phyloP scores from a whole-genome alignment of 768 basidiomycete genomes.

The Mycena floridula region DNA sequence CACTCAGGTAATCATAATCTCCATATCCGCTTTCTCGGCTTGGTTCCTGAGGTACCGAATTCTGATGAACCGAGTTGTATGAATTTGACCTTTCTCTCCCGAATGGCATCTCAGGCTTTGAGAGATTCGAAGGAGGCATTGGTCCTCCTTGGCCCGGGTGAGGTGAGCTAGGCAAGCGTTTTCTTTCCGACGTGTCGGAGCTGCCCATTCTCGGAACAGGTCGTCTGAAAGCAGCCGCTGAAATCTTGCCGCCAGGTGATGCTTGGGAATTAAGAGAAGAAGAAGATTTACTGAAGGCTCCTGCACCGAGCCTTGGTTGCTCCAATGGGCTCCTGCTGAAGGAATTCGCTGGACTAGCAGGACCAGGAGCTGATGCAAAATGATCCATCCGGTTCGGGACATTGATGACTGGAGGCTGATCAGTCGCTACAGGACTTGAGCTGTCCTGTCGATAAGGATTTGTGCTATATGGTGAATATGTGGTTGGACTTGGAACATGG shows the following conservation, averaged over 20 bases:
- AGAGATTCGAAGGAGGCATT: background rate
- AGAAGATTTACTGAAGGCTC: slow-evolving; percentile 27
- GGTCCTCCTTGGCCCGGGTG: background rate
- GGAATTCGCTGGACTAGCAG: too few relatives aligned
- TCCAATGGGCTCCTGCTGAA: too few relatives aligned
- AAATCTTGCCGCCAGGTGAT: slow-evolving; percentile 46
- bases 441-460: too few relatives aligned
- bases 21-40: too few relatives aligned
- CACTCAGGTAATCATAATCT: background rate
- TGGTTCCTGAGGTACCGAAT: too few relatives aligned
- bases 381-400: too few relatives aligned
- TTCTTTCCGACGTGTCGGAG: background rate
- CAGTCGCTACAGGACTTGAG: too few relatives aligned
- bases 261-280: slow-evolving; percentile 22
- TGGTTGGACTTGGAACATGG: background rate
- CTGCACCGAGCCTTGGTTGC: too few relatives aligned
- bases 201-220: slow-evolving; percentile 31
- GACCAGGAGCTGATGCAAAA: too few relatives aligned
- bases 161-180: background rate
- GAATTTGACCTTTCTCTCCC: background rate
- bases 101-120: background rate
- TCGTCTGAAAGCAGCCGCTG: slow-evolving; percentile 70
- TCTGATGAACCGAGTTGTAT: background rate
- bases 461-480: too few relatives aligned
- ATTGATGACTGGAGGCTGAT: too few relatives aligned